Base-by-base conservation (phyloP, 23 red algal genomes). In the Rhodosorus marinus region DNA sequence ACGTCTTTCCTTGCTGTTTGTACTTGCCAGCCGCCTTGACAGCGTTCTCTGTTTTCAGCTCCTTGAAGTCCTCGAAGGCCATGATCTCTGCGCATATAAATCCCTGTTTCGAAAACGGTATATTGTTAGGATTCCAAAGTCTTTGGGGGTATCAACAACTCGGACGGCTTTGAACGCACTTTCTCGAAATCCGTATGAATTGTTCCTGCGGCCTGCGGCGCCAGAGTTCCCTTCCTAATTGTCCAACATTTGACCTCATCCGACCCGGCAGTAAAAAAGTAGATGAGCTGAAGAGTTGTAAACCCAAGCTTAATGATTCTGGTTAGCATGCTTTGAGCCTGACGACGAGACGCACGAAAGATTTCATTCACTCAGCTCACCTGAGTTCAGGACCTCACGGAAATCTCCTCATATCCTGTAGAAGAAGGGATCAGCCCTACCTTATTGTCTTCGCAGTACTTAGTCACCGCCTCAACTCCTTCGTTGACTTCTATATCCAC, bases 211-310 rank as follows among this genome's bases (percentile, higher is more conserved):
- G 90, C 90, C 64, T 98, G 90, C 38, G 90, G 90, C 11, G 90
- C 90, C 11, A 85, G 51, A 22, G 61, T 55, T 5, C 90, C 90
- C 9, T 82, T 57, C 2, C 70, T 63, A 46, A 98, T 73, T 4
- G 90, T 98, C 90, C 90, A 98, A 33, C 76, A 78, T 33, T 76
- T 82, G 6, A 84, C 77, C 53, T 98, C 90, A 49, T 98, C 78
- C 1, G 70, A 31, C 11, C 90, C 90, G 9, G 71, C 78, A 7
- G 90, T 98, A 72, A 98, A 98, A 42, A 85, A 98, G 36, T 98
- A 78, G 21, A 98, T 98, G 8, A 98, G 57, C 24, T 76, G 5
- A 0, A 98, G 43, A 0, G 55, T 70, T 34, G 66, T 62, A 51
- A 86, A 98, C 1, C 78, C 90, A 7, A 26, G 11, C 19, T 60